phyloP scores from a whole-genome alignment of 75 land plant species.

The Sequoia sempervirens region DNA sequence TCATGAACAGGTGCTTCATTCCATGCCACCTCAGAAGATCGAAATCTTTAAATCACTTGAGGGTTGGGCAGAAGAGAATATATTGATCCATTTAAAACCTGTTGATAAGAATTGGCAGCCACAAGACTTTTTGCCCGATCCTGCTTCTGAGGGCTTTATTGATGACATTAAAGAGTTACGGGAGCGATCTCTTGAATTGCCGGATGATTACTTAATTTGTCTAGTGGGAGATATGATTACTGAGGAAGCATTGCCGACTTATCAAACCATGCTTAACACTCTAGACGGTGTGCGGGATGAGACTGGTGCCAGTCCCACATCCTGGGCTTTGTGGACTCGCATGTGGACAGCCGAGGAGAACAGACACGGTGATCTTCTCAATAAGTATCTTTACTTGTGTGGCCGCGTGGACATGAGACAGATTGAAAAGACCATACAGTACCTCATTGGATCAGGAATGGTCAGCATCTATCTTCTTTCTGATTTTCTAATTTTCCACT shows the following conservation, averaged over 20 bases:
- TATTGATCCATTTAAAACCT: too few species aligned
- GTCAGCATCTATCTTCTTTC: constrained; percentile 18
- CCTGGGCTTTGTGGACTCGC: constrained; percentile 57
- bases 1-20: too few species aligned
- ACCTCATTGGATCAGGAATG: not conserved
- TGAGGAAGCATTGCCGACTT: too few species aligned
- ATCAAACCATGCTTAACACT: constrained; percentile 36
- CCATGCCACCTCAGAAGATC: too few species aligned
- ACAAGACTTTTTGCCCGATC: not conserved
- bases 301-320: constrained; percentile 44
- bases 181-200: constrained; percentile 41
- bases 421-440: too few species aligned
- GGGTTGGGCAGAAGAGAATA: too few species aligned
- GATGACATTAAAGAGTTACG: constrained; percentile 57
- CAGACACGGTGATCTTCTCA: too few species aligned
- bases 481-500: constrained; percentile 18
- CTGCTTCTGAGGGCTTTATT: constrained; percentile 51
- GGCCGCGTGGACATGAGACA: too few species aligned
- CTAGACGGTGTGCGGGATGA: constrained; percentile 50
- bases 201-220: constrained; percentile 56
- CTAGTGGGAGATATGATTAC: too few species aligned
- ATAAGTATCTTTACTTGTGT: too few species aligned
- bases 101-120: too few species aligned
- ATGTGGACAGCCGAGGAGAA: constrained; percentile 29
- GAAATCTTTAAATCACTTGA: too few species aligned